Evolutionary conservation across 2,329 filamentous ascomycete species (phyloP).

Genomic region (Venturia oleaginea): DNA sequence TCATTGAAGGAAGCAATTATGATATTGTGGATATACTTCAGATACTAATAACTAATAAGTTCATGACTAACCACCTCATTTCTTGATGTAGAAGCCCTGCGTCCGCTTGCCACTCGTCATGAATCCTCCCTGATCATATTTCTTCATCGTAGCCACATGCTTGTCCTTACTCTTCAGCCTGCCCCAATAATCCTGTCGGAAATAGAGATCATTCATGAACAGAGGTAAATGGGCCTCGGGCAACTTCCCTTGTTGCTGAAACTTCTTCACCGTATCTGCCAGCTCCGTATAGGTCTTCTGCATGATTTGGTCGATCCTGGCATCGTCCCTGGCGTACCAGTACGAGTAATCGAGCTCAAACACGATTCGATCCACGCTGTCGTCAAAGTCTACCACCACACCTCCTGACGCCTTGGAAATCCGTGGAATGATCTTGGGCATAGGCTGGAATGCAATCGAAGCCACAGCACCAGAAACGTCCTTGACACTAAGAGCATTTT

Average conservation of each 20-base stretch:
- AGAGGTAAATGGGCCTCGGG: constrained; percentile 29
- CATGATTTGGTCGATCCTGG: constrained; percentile 31
- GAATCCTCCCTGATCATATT: constrained; percentile 33
- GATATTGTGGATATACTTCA: background rate
- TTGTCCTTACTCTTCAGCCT: constrained; percentile 24
- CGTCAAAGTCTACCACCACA: constrained; percentile 30
- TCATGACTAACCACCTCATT: background rate
- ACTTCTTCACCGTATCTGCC: constrained; percentile 26
- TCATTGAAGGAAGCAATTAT: too few relatives aligned
- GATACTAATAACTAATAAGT: background rate
- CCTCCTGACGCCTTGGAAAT: constrained; percentile 9
- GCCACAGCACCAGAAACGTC: constrained; percentile 24
- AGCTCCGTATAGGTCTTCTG: constrained; percentile 31
- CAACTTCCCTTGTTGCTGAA: constrained; percentile 17
- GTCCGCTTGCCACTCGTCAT: constrained; percentile 27
- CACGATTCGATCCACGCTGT: constrained; percentile 34
- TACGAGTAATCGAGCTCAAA: constrained; percentile 39
- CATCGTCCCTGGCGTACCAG: constrained; percentile 25
- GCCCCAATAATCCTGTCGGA: constrained; percentile 36
- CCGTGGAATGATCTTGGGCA: constrained; percentile 17
- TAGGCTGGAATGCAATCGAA: constrained; percentile 28
- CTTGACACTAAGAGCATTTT: constrained; percentile 19
- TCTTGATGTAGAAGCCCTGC: background rate
- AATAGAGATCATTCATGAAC: constrained; percentile 40
- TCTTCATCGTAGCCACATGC: constrained; percentile 26